Evolutionary conservation across 148 eudicot species (phyloP), one percentile per base, ranked within the genome.

Genomic region (Limonium bicolor): DNA sequence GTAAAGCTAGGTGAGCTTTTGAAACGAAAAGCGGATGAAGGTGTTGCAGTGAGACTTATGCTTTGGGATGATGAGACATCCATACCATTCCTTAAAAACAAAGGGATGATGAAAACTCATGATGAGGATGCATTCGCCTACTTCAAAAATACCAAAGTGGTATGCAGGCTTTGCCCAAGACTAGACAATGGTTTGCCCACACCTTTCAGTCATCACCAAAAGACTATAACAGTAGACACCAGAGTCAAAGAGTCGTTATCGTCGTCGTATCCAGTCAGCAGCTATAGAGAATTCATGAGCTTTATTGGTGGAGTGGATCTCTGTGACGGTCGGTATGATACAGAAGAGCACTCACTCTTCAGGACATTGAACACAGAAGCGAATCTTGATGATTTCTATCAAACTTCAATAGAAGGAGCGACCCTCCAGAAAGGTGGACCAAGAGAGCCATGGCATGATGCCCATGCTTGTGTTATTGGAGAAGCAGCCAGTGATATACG

Each of bases 361-460:
- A 51, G 31, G 51, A 76, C 77, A 7, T 75, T 80, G 8, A 82
- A 76, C 54, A 71, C 68, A 1, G 82, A 80, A 22, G 50, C 68
- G 1, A 82, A 78, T 50, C 27, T 46, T 46, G 47, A 54, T 14
- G 87, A 84, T 45, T 78, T 81, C 53, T 90, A 84, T 27, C 87
- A 83, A 48, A 80, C 77, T 14, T 72, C 58, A 50, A 51, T 84
- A 21, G 13, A 66, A 6, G 97, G 94, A 30, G 97, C 87, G 25
- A 69, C 59, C 49, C 78, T 88, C 7, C 63, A 51, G 27, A 80
- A 60, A 59, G 93, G 87, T 0, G 95, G 93, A 37, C 95, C 95
- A 2, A 59, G 95, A 30, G 80, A 84, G 65, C 95, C 94, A 27
- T 84, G 92, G 87, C 95, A 90, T 17, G 97, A 90, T 26, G 58